Conservation (phyloP, 768 basidiomycete genomes). For the Omphalotus guepiniiformis region DNA sequence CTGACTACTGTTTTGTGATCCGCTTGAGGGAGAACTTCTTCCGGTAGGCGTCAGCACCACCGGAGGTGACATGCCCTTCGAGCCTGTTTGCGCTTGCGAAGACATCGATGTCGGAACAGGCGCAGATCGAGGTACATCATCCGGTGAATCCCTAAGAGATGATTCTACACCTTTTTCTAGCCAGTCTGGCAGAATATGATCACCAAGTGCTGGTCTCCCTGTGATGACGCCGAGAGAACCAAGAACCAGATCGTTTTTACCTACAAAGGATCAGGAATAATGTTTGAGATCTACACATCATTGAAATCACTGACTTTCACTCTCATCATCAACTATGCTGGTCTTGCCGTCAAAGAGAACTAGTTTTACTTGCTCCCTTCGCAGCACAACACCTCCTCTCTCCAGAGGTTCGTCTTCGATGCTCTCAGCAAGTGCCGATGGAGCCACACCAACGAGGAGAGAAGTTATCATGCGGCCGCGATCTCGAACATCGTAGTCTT, state of each 20-base stretch:
- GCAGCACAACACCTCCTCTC: constrained; percentile 68
- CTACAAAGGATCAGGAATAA: constrained; percentile 19
- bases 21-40: constrained; percentile 39
- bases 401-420: constrained; percentile 35
- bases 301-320: constrained; percentile 24
- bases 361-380: constrained; percentile 76
- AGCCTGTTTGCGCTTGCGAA: constrained; percentile 21
- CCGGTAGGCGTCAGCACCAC: constrained; percentile 55
- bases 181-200: constrained; percentile 75
- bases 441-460: constrained; percentile 50
- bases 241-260: constrained; percentile 39
- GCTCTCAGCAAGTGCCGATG: constrained; percentile 15
- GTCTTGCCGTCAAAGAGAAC: constrained; percentile 79
- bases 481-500: constrained; percentile 87
- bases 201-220: constrained; percentile 47
- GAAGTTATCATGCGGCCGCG: constrained; percentile 76
- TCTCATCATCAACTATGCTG: constrained; percentile 31
- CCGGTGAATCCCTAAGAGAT: constrained; percentile 63
- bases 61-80: constrained; percentile 35
- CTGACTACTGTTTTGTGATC: constrained; percentile 27
- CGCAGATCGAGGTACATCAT: constrained; percentile 41
- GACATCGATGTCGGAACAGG: constrained; percentile 35
- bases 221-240: constrained; percentile 67
- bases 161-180: constrained; percentile 81
- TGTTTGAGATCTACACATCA: constrained; percentile 2